Evolutionary conservation across 208 protist genomes (phyloP), one percentile per base, ranked within the genome.

Genomic region (Acanthamoeba royreba): DNA sequence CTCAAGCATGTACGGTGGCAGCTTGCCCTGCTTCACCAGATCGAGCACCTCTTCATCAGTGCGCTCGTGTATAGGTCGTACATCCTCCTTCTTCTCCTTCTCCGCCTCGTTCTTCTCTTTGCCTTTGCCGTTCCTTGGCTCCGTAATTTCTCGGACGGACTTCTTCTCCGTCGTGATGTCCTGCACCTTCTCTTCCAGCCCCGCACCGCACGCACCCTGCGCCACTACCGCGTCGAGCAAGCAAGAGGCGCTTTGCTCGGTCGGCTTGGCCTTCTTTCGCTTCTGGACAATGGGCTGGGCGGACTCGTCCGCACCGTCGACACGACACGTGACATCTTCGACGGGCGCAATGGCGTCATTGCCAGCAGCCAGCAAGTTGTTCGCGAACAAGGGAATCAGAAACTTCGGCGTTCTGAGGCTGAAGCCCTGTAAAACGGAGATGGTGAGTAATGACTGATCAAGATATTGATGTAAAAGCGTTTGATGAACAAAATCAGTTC

Each of bases 391-490:
- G 46, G 94, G 94, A 31, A 95, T 89, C 35, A 95, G 83, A 55
- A 95, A 95, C 45, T 95, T 95, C 33, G 94, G 94, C 55, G 89
- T 85, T 55, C 90, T 69, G 31, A 95, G 77, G 55, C 89, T 94
- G 43, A 95, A 95, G 4, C 94, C 94, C 94, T 95, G 63, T 13
- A 42, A 17, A n/a, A 46, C 22, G 28, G 3, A 46, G n/a, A n/a
- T n/a, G n/a, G n/a, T n/a, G n/a, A n/a, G n/a, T n/a, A n/a, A n/a
- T n/a, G n/a, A n/a, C n/a, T n/a, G n/a, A 63, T 19, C 15, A 63
- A 63, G 15, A 19, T 25, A 55, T 55, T 55, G 49, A 55, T 55
- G 49, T 81, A 47, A 33, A 53, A 74, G 19, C 25, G 46, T 13
- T 79, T 11, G 19, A 25, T 55, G 19, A 55, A 25, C 19, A 55